A percentile compares a stretch with the other conserved stretches of the same genome.
These are phyloP conservation scores for Colletotrichum euphorbiae DNA, from an alignment of 2,329 filamentous ascomycete species.

Conservation along the genomic window DNA sequence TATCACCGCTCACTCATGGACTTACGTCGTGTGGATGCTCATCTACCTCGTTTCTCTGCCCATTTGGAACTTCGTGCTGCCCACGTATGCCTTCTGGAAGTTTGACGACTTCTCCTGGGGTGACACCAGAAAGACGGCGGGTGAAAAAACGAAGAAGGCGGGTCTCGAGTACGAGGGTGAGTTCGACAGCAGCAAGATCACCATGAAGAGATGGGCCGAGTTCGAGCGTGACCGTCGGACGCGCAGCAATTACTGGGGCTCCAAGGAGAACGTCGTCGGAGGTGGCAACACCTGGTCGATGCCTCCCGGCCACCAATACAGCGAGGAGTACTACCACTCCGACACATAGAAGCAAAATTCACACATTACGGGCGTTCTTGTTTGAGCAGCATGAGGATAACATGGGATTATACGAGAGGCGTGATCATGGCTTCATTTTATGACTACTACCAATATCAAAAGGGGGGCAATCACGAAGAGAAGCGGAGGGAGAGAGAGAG, in stretches of 20 bases:
- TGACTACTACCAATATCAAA: constrained; percentile 24
- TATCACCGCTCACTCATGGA: constrained; percentile 90
- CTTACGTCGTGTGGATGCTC: constrained; percentile 96
- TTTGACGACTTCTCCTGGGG: constrained; percentile 99
- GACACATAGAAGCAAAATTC: constrained; percentile 54
- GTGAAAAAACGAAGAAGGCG: constrained; percentile 88
- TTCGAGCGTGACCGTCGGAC: constrained; percentile 79
- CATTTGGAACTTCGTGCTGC: constrained; percentile 97
- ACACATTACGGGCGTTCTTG: constrained; percentile 32
- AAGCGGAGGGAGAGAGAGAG: neutral
- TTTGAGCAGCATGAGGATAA: constrained; percentile 34
- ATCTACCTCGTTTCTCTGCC: constrained; percentile 95
- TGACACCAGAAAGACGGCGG: constrained; percentile 94
- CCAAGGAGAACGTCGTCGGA: constrained; percentile 62
- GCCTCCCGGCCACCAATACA: constrained; percentile 58
- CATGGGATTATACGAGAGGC: constrained; percentile 36
- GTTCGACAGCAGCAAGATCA: constrained; percentile 98
- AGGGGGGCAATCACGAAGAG: constrained; percentile 3
- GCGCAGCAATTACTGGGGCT: constrained; percentile 64
- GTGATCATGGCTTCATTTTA: constrained; percentile 21
- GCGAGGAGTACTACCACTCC: constrained; percentile 65
- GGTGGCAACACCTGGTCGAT: constrained; percentile 57
- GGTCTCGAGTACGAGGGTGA: constrained; percentile 92
- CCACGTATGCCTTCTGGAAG: constrained; percentile 97
- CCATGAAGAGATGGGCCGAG: constrained; percentile 98